Evolutionary conservation across 306 rosid species (phyloP), one percentile per base, ranked within the genome.

Genomic region (Medicago truncatula): DNA sequence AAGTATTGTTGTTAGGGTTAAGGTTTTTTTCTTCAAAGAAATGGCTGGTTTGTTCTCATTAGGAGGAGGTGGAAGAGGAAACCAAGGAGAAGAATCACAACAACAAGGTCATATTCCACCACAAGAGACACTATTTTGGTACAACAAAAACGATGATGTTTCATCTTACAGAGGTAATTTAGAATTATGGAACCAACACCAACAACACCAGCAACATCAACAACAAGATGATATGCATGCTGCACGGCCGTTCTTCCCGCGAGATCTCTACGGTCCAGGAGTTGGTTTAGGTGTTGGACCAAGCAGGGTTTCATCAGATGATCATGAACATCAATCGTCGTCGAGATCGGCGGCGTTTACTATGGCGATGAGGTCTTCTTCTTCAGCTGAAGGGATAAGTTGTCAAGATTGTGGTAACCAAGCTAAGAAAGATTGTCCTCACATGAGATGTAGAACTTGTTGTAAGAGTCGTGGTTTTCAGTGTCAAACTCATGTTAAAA

Each of bases 361-460:
- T 23, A 66, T 66, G 54, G 34, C 53, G 14, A 43, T 66, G 53
- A 23, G 52, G 3, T 66, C 71, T 1, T 31, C 68, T 6, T 15
- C 68, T 0, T 79, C 82, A 2, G 44, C 76, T 1, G 82, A 83
- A 4, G 90, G 93, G 4, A 81, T 91, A 16, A 92, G 96, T 46
- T 96, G 99, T 75, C 97, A 92, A 57, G 99, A 96, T 71, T 96
- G 99, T 8, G 99, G 99, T 9, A 96, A 96, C 85, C 99, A 96
- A 65, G 98, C 99, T 0, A 96, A 96, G 83, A 96, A 92, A 58
- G 97, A 96, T 60, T 96, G 99, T 75, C 76, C 78, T 53, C 97
- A 96, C 77, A 83, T 85, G 90, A 71, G 99, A 73, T 96, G 99
- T 63, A 84, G 99, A 46, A 92, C 98, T 18, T 96, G 99, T 80